Conservation (phyloP, 2,329 filamentous ascomycete species). For the Talaromyces sp. region DNA sequence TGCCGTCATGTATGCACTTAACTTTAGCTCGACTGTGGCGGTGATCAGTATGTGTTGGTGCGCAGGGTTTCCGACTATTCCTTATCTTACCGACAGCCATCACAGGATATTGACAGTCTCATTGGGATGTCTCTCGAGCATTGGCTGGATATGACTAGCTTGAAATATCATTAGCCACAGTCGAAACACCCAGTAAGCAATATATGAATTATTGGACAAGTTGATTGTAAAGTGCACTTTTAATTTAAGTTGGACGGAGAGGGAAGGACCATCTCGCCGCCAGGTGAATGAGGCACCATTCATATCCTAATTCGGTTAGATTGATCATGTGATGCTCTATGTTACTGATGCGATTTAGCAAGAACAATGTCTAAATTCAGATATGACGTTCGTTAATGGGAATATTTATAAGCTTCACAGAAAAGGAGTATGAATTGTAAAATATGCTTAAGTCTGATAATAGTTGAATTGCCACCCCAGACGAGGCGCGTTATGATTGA, state of each 20-base stretch:
- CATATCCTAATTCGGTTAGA: neutral
- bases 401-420: too few relatives aligned
- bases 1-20: constrained; percentile 40
- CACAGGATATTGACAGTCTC: constrained; percentile 41
- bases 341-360: too few relatives aligned
- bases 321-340: neutral
- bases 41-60: neutral
- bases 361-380: too few relatives aligned
- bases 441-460: too few relatives aligned
- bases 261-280: neutral
- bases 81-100: constrained; percentile 34
- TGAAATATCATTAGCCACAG: neutral
- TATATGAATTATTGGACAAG: too few relatives aligned
- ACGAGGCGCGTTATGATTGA: too few relatives aligned
- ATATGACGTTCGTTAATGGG: too few relatives aligned
- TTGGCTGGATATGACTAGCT: neutral
- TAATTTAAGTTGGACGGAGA: neutral
- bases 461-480: too few relatives aligned
- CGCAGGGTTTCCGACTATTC: neutral
- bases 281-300: neutral
- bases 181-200: neutral
- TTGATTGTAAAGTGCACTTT: too few relatives aligned
- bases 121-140: constrained; percentile 18
- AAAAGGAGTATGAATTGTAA: too few relatives aligned
- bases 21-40: constrained; percentile 37